Evolutionary conservation across 106 monocot species (phyloP), one percentile per base, ranked within the genome.

Genomic region (Dendrobium nobile): DNA sequence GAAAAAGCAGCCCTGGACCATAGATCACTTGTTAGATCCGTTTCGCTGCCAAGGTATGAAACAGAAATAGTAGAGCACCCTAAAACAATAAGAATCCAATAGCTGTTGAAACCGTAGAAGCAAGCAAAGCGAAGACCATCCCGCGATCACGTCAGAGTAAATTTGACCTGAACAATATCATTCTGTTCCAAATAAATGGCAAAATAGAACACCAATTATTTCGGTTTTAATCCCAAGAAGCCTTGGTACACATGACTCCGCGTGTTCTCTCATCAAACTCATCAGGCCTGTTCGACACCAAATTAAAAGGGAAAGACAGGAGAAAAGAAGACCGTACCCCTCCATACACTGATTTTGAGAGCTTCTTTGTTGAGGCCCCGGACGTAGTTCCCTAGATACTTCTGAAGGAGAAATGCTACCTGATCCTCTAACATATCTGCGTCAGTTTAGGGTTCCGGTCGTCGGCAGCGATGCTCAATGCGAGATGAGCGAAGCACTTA

Each of bases 281-380:
- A n/a, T 74, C 41, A 43, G 43, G 40, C 74, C 37, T 18, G 47
- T 13, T 70, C 40, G 54, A 11, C 41, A 31, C 20, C 17, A 20
- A 72, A 16, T 13, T 5, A 15, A 37, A 67, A 15, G n/a, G 17
- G 43, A 70, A 79, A 76, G 42, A 79, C 44, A 65, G 54, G 41
- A 51, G 1, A 42, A 33, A 9, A 13, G 33, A 15, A 31, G 41
- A 44, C 16, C 77, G n/a, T 27, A 99, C 95, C 99, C 90, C 82
- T 85, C 99, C 99, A 99, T 74, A 90, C 93, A 86, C 99, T 99
- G 79, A 99, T 95, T 81, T 99, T 99, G 82, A 99, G 99, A 15
- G 99, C 99, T 65, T 99, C 99, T 74, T 95, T 91, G 86, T 86
- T 99, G 85, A 99, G 87, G 13, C 99, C 99, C n/a, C 85, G 89